Conservation (phyloP, 2,329 filamentous ascomycete species). For the Parafenestella ontariensis region DNA sequence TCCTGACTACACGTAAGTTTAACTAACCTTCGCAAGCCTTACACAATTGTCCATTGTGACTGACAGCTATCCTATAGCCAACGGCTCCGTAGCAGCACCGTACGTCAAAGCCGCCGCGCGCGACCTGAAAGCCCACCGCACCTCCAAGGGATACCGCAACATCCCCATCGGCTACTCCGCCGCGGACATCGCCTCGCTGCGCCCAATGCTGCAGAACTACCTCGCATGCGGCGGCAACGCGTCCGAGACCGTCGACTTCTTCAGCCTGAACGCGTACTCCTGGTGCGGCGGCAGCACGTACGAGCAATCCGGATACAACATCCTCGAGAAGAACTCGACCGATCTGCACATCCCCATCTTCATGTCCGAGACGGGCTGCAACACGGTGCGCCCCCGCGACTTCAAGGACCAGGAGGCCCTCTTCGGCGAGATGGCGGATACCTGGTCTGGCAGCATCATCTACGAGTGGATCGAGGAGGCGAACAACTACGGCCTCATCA, state of each 20-base stretch:
- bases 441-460: conserved; percentile 78
- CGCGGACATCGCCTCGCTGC: conserved; percentile 77
- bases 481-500: conserved; percentile 83
- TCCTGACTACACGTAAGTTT: conserved; percentile 64
- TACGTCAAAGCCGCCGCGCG: conserved; percentile 83
- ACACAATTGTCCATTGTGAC: conserved; percentile 2
- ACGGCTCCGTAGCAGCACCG: conserved; percentile 71
- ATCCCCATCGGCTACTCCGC: conserved; percentile 89
- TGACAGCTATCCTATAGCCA: conserved; percentile 33
- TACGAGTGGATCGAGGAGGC: conserved; percentile 91
- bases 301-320: conserved; percentile 70
- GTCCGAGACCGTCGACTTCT: conserved; percentile 78
- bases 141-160: conserved; percentile 76
- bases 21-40: background rate
- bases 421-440: conserved; percentile 77
- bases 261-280: conserved; percentile 83
- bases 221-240: conserved; percentile 77
- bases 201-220: conserved; percentile 73
- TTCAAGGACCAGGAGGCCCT: conserved; percentile 80
- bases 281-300: conserved; percentile 60
- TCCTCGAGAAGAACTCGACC: conserved; percentile 70
- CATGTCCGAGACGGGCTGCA: conserved; percentile 87
- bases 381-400: conserved; percentile 65
- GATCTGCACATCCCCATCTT: conserved; percentile 69
- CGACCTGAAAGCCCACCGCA: conserved; percentile 83